phyloP scores from a whole-genome alignment of 2,329 filamentous ascomycete species.

The Blastomyces percursus region DNA sequence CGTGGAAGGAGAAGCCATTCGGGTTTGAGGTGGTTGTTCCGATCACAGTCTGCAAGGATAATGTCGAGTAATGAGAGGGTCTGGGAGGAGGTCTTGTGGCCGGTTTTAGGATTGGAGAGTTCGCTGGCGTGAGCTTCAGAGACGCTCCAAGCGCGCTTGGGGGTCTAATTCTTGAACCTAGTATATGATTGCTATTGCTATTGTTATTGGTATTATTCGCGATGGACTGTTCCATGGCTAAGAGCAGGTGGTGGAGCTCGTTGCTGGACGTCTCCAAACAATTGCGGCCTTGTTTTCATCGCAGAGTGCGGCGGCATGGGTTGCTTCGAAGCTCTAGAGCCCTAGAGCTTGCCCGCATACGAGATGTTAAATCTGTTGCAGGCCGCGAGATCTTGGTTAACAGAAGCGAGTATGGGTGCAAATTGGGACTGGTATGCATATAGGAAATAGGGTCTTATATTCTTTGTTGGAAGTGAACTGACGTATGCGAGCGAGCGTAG shows the following conservation, averaged over 20 bases:
- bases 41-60: constrained; percentile 73
- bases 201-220: constrained; percentile 20
- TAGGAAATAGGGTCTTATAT: neutral
- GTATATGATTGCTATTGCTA: constrained; percentile 12
- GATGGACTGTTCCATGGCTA: constrained; percentile 24
- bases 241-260: constrained; percentile 11
- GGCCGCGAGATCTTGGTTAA: neutral
- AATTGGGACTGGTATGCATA: neutral
- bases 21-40: constrained; percentile 79
- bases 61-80: constrained; percentile 33
- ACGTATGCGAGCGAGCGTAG: neutral
- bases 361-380: neutral
- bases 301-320: constrained; percentile 22
- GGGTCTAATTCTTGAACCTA: constrained; percentile 27
- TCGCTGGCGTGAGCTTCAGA: constrained; percentile 63
- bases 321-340: constrained; percentile 6
- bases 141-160: constrained; percentile 23
- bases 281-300: constrained; percentile 19
- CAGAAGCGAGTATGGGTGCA: neutral
- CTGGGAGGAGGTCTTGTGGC: constrained; percentile 51
- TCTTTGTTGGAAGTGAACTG: neutral
- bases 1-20: constrained; percentile 73
- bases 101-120: constrained; percentile 57
- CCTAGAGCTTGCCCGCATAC: neutral
- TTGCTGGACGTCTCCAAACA: constrained; percentile 21